A percentile compares a stretch with the other conserved stretches of the same genome.
phyloP scores from a whole-genome alignment of 2,329 filamentous ascomycete species.

The Fusarium aywerte region DNA sequence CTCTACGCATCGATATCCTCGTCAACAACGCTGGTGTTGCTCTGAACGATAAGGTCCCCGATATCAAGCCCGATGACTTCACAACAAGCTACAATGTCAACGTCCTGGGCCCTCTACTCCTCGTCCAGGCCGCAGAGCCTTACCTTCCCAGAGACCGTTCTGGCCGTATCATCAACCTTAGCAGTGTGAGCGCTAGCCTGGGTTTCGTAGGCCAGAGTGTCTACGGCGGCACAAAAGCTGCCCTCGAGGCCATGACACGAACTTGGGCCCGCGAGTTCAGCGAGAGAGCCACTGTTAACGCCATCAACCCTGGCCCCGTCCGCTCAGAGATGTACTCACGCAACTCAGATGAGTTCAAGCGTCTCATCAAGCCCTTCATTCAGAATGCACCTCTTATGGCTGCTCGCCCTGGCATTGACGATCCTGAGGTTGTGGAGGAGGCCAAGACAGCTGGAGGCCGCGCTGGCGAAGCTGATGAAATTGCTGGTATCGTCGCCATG shows the following conservation, averaged over 20 bases:
- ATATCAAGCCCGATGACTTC: conserved; percentile 73
- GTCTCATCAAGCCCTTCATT: conserved; percentile 46
- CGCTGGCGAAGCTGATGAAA: conserved; percentile 44
- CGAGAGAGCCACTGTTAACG: conserved; percentile 63
- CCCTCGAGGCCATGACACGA: conserved; percentile 65
- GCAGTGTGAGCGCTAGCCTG: conserved; percentile 59
- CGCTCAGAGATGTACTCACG: conserved; percentile 59
- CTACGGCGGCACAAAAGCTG: conserved; percentile 65
- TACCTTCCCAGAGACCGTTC: conserved; percentile 77
- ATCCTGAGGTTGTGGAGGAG: conserved; percentile 43
- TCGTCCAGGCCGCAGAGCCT: conserved; percentile 76
- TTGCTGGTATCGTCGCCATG: conserved; percentile 44
- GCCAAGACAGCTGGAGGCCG: conserved; percentile 44
- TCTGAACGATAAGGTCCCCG: conserved; percentile 69
- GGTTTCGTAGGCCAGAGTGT: conserved; percentile 64
- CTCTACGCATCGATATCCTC: conserved; percentile 67
- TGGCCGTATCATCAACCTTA: conserved; percentile 65
- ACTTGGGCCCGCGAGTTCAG: conserved; percentile 65
- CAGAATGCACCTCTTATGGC: conserved; percentile 46
- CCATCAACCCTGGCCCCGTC: conserved; percentile 66
- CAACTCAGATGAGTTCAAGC: conserved; percentile 46
- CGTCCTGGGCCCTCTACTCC: conserved; percentile 79
- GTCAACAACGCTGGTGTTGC: conserved; percentile 83
- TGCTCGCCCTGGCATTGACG: conserved; percentile 39
- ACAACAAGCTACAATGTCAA: conserved; percentile 78